Percentiles rank a stretch among this genome's conserved stretches.
Conservation (phyloP, 371 early-diverging fungal species). For the Saksenaea vasiformis region DNA sequence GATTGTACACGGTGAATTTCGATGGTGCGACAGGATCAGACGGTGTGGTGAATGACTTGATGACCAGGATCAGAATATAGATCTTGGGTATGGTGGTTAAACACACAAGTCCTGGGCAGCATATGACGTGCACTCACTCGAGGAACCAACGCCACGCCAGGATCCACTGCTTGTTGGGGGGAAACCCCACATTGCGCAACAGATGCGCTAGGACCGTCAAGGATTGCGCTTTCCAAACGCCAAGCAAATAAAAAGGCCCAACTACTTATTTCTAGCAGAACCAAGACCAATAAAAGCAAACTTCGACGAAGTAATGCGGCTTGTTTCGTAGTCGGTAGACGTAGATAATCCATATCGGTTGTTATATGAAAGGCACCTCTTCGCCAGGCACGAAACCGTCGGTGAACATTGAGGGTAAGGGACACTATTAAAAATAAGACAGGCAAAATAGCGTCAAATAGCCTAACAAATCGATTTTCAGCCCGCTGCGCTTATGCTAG, state of each 20-base stretch:
- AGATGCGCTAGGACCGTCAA: conserved; percentile 22
- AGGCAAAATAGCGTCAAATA: conserved; percentile 39
- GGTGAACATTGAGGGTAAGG: conserved; percentile 18
- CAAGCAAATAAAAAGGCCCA: conserved; percentile 56
- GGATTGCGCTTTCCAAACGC: conserved; percentile 47
- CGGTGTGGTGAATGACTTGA: conserved; percentile 52
- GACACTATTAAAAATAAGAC: conserved; percentile 33
- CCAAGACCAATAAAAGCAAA: conserved; percentile 31
- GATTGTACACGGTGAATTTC: conserved; percentile 55
- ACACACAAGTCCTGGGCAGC: neutral
- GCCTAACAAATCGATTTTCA: conserved; percentile 19
- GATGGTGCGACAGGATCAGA: conserved; percentile 51
- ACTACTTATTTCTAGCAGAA: conserved; percentile 42
- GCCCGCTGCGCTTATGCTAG: neutral
- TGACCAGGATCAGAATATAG: conserved; percentile 50
- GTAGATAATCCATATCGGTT: conserved; percentile 23
- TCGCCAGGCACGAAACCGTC: conserved; percentile 21
- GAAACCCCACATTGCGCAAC: conserved; percentile 21
- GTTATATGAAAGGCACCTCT: conserved; percentile 6
- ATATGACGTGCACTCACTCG: conserved; percentile 25
- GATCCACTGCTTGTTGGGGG: conserved; percentile 40
- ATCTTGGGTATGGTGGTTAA: conserved; percentile 31
- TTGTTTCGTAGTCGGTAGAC: conserved; percentile 41
- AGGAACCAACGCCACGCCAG: conserved; percentile 39
- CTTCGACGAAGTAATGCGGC: conserved; percentile 33